Percentiles rank a stretch among this genome's conserved stretches.
These are phyloP conservation scores for Coniophora puteana DNA, from an alignment of 1,284 basidiomycete genomes.

Conservation along the genomic window DNA sequence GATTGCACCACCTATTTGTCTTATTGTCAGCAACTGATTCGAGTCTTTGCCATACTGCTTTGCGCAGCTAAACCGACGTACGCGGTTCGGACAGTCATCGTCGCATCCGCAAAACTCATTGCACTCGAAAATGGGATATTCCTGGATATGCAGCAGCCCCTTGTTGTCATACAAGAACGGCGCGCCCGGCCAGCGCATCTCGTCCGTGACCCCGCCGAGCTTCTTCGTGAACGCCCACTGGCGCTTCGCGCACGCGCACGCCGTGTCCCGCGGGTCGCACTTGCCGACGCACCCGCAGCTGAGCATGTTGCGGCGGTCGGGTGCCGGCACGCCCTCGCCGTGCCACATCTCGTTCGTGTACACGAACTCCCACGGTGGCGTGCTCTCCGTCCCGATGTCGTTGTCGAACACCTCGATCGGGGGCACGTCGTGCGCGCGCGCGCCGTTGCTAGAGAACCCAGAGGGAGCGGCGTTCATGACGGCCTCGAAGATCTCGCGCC, in stretches of 20 bases:
- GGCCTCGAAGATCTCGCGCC: slow-evolving; percentile 49
- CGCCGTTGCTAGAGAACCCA: no score
- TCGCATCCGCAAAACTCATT: slow-evolving; percentile 80
- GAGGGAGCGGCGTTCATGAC: slow-evolving; percentile 58
- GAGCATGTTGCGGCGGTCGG: slow-evolving; percentile 51
- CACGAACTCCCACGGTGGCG: slow-evolving; percentile 73
- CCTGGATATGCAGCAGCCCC: slow-evolving; percentile 47
- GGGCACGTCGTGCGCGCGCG: no score
- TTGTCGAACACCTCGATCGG: slow-evolving; percentile 60
- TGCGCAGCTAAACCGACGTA: slow-evolving; percentile 33
- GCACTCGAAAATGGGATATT: slow-evolving; percentile 83
- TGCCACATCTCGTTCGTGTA: slow-evolving; percentile 79
- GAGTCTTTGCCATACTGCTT: no score
- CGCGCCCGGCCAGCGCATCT: slow-evolving; percentile 20
- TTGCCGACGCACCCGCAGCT: slow-evolving; percentile 73
- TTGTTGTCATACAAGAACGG: slow-evolving; percentile 63
- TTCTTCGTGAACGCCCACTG: slow-evolving; percentile 43
- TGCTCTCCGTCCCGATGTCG: slow-evolving; percentile 57
- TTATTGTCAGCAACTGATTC: not conserved
- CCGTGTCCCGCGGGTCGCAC: slow-evolving; percentile 66
- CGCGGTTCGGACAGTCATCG: slow-evolving; percentile 78
- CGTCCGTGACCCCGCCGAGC: slow-evolving; percentile 32
- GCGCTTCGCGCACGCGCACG: slow-evolving; percentile 63
- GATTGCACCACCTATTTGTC: slow-evolving; percentile 82
- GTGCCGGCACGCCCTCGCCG: slow-evolving; percentile 60